Evolutionary conservation across 768 basidiomycete genomes (phyloP), one percentile per base, ranked within the genome.

Genomic region (Sistotremastrum niveocremeum): DNA sequence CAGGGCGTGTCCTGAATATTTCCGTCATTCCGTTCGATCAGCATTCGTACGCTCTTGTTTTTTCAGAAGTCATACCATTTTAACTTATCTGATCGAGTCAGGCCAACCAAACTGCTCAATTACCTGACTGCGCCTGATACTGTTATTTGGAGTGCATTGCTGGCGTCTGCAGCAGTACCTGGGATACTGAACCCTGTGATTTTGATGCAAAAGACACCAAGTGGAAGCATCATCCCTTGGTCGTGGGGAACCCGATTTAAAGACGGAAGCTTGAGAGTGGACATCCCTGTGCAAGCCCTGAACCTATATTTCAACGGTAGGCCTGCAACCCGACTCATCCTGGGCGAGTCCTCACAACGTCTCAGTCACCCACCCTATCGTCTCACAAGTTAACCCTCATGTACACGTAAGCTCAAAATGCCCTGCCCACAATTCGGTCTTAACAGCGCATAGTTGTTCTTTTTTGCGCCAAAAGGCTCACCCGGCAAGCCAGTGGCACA

Each of bases 121-220:
- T 90, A 95, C 57, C 75, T 97, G 50, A 93, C 90, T 12, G 85
- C 91, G n/a, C 95, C 95, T 0, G 86, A 98, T 59, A 84, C 82
- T 3, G 67, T 86, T 12, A 84, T 86, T 46, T 87, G 83, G 84
- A 80, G 75, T 39, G 81, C 83, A 2, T 55, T 86, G 35, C 64
- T 94, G 37, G 89, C 90, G 5, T 90, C 88, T 4, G 91, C 93
- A 3, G 93, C 94, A 28, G 93, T 95, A 2, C 94, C 93, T 0
- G 90, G 94, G 0, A 94, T 97, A 53, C 61, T 97, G 37, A 93
- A 95, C 54, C 90, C 94, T 4, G 94, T 98, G 10, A 90, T 91
- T 0, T 63, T 99, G 45, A 86, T 99, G 84, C 84, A 89, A 58
- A 97, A 94, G 62, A 72, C 81, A 28, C 75, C 70, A 49, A 81